Conservation (phyloP, 495 filamentous ascomycete species). For the Mytilinidion resinicola region DNA sequence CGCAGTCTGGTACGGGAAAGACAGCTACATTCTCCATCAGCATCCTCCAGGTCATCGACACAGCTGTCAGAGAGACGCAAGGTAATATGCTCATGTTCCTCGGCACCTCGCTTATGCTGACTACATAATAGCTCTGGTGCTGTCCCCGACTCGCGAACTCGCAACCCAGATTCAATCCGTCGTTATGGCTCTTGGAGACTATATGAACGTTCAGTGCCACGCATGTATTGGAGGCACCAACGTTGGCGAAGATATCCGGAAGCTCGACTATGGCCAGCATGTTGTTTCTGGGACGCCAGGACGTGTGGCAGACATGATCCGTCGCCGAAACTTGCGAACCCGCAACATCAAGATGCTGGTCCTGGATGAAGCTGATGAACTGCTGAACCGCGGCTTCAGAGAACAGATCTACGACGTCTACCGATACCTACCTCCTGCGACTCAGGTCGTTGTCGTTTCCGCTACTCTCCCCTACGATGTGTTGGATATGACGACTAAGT, state of each 20-base stretch:
- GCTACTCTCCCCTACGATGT: slow-evolving; percentile 98
- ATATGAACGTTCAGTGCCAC: slow-evolving; percentile 99
- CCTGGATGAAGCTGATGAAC: slow-evolving; percentile 93
- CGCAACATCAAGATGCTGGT: slow-evolving; percentile 98
- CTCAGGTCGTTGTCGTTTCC: slow-evolving; percentile 95
- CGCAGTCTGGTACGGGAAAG: slow-evolving; percentile 99
- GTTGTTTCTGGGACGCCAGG: slow-evolving; percentile 95
- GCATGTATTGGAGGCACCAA: slow-evolving; percentile 98
- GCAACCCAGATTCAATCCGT: slow-evolving; percentile 98
- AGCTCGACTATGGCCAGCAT: slow-evolving; percentile 93
- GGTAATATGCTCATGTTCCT: slow-evolving; percentile 34
- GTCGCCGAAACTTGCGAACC: slow-evolving; percentile 86
- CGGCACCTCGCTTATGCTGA: slow-evolving; percentile 16
- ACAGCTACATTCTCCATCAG: slow-evolving; percentile 98
- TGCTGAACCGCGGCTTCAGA: slow-evolving; percentile 83
- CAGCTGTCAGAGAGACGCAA: slow-evolving; percentile 72
- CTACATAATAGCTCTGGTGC: slow-evolving; percentile 62
- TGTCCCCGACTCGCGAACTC: slow-evolving; percentile 96
- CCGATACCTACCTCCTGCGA: slow-evolving; percentile 89
- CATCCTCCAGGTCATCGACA: slow-evolving; percentile 74
- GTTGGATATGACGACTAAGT: slow-evolving; percentile 98
- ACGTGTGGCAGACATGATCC: slow-evolving; percentile 98
- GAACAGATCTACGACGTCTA: slow-evolving; percentile 99
- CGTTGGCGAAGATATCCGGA: slow-evolving; percentile 93
- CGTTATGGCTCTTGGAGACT: slow-evolving; percentile 93